A percentile compares a stretch with the other conserved stretches of the same genome.
phyloP scores from a whole-genome alignment of 176 grass and related monocot species.

The Puccinellia tenuiflora region DNA sequence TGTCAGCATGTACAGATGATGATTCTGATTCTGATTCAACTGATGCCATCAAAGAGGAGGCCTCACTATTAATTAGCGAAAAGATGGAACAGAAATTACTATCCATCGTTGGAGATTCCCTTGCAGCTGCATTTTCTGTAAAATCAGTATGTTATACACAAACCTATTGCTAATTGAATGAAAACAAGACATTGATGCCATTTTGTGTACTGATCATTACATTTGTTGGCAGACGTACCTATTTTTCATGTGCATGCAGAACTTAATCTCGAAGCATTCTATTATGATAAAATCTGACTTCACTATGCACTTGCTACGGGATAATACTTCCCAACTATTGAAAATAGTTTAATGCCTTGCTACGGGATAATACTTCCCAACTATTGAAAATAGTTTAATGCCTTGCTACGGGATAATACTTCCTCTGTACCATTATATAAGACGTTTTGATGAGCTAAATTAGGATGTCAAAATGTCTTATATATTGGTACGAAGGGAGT shows the following conservation, averaged over 20 bases:
- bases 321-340: not conserved
- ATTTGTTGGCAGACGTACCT: not conserved
- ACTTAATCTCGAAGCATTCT: not conserved
- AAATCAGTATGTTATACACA: constrained; percentile 52
- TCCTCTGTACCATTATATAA: too few relatives aligned
- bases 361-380: not conserved
- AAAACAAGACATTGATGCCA: not conserved
- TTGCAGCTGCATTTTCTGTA: constrained; percentile 53
- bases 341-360: too few relatives aligned
- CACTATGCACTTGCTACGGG: not conserved
- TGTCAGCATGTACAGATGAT: constrained; percentile 26
- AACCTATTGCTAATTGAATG: not conserved
- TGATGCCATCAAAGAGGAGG: constrained; percentile 47
- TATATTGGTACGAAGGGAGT: not conserved
- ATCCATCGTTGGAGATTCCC: constrained; percentile 55
- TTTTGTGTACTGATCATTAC: not conserved
- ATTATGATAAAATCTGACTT: not conserved
- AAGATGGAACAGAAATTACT: constrained; percentile 63
- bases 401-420: too few relatives aligned
- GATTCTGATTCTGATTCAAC: constrained; percentile 23
- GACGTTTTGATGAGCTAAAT: too few relatives aligned
- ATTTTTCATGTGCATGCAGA: not conserved
- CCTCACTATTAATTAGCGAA: constrained; percentile 49
- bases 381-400: not conserved
- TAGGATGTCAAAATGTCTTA: too few relatives aligned